These are phyloP conservation scores for Aspergillus felis DNA, from an alignment of 2,329 filamentous ascomycete species.

Conservation along the genomic window DNA sequence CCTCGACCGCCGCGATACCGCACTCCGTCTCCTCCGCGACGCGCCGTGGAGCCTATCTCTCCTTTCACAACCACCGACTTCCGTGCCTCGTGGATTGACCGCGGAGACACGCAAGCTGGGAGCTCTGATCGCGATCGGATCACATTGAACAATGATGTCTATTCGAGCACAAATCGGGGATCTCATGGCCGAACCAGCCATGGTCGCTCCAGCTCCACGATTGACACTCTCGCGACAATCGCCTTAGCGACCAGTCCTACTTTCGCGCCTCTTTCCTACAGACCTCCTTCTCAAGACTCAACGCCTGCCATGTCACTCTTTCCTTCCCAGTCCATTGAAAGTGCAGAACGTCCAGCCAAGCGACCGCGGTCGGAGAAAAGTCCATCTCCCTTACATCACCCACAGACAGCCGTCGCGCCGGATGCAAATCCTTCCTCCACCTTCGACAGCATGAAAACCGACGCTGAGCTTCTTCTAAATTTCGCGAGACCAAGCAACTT, in stretches of 20 bases:
- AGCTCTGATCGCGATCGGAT: conserved; percentile 22
- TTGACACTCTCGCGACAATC: conserved; percentile 49
- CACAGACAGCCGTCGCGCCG: conserved; percentile 22
- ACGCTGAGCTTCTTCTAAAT: conserved; percentile 47
- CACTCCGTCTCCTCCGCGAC: conserved; percentile 45
- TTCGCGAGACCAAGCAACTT: conserved; percentile 40
- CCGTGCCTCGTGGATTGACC: conserved; percentile 28
- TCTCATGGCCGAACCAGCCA: conserved; percentile 34
- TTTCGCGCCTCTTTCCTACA: conserved; percentile 34
- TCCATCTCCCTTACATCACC: conserved; percentile 38
- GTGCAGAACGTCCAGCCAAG: conserved; percentile 52
- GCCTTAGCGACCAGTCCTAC: conserved; percentile 48
- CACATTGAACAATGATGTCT: conserved; percentile 18
- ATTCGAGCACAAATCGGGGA: conserved; percentile 16
- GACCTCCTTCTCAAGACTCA: conserved; percentile 26
- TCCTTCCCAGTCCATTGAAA: conserved; percentile 25
- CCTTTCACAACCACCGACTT: conserved; percentile 31
- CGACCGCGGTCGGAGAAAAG: conserved; percentile 58
- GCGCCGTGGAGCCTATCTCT: conserved; percentile 45
- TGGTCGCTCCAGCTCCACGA: conserved; percentile 44
- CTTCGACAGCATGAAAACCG: conserved; percentile 43
- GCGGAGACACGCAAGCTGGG: conserved; percentile 21
- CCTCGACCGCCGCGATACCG: conserved; percentile 41
- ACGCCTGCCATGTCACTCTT: conserved; percentile 24
- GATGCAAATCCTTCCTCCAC: conserved; percentile 29